These are phyloP conservation scores for Globisporangium barbulae DNA, from an alignment of 352 stramenopile species.

Conservation along the genomic window DNA sequence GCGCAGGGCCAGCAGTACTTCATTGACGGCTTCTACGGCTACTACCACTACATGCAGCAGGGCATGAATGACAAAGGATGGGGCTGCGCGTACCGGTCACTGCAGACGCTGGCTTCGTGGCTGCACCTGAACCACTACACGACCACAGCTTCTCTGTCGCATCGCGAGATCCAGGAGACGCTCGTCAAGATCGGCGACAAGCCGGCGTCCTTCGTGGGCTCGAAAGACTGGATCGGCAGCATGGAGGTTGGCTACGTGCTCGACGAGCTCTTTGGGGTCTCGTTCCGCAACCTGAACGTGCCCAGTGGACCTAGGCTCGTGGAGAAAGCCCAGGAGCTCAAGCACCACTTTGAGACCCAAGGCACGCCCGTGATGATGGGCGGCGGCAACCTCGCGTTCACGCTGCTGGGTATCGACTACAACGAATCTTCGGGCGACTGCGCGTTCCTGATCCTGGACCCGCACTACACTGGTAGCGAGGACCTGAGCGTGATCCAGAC, in stretches of 20 bases:
- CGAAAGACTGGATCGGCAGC: conserved; percentile 80
- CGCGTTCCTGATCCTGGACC: conserved; percentile 79
- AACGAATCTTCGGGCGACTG: conserved; percentile 54
- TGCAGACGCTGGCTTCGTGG: conserved; percentile 86
- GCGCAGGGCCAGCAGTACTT: conserved; percentile 36
- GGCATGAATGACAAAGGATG: conserved; percentile 83
- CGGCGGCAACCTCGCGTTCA: conserved; percentile 79
- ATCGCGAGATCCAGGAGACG: conserved; percentile 71
- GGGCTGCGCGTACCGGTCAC: conserved; percentile 85
- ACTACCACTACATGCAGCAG: conserved; percentile 88
- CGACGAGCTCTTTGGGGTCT: conserved; percentile 71
- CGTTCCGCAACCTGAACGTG: conserved; percentile 65
- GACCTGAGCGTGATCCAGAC: conserved; percentile 69
- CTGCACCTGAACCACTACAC: conserved; percentile 70
- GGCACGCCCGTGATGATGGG: conserved; percentile 88
- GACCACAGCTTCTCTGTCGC: conserved; percentile 34
- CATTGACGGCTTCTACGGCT: conserved; percentile 75
- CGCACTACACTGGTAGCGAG: conserved; percentile 75
- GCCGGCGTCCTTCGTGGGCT: conserved; percentile 55
- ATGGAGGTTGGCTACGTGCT: conserved; percentile 84
- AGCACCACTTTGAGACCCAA: conserved; percentile 74
- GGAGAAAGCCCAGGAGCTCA: conserved; percentile 60
- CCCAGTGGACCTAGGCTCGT: conserved; percentile 50
- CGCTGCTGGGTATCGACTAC: conserved; percentile 73
- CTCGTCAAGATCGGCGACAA: conserved; percentile 85